Evolutionary conservation across 805 yeast species (phyloP), one percentile per base, ranked within the genome.

Genomic region (Wickerhamomyces canadensis): DNA sequence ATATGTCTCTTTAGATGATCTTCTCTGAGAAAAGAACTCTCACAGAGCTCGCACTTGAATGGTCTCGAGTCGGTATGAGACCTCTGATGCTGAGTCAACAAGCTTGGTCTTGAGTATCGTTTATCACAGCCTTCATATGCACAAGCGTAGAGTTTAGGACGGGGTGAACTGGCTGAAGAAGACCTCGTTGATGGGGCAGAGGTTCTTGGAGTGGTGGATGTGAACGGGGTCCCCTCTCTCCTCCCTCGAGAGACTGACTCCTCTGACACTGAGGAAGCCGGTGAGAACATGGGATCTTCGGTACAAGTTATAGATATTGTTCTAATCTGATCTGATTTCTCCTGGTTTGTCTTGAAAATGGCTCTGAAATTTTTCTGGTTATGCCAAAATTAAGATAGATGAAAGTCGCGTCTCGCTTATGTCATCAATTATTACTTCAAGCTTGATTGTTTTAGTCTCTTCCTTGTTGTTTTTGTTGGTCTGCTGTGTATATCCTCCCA

Each of bases 11-110:
- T 73, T 29, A 91, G 62, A 62, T 91, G 97, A n/a, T 84, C 76
- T 44, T 80, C 83, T 36, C 96, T 70, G 14, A 76, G 65, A 53
- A 87, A 93, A 1, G 80, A 57, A 43, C 74, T 75, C 1, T 61
- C 66, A 59, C 98, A 93, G 4, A 58, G 64, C 2, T 60, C 55
- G 55, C 98, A 93, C 31, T 51, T 51, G 54, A 78, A 91, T 0
- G 95, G 95, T 36, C 93, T 65, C 28, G 80, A 78, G 42, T 85
- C 84, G 3, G 84, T 72, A 52, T 93, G 98, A 0, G 84, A 60
- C 27, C 91, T 66, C 43, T 72, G 68, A 52, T 93, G 98, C 51
- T 86, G 96, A 25, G 80, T 84, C 35, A 93, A 64, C 10, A 87
- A 66, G 2, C 94, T 80, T 0, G 97, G 97, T 34, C 91, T 69